Base-by-base conservation (phyloP, 2,329 filamentous ascomycete genomes). In the Phaeosphaeria sp. region DNA sequence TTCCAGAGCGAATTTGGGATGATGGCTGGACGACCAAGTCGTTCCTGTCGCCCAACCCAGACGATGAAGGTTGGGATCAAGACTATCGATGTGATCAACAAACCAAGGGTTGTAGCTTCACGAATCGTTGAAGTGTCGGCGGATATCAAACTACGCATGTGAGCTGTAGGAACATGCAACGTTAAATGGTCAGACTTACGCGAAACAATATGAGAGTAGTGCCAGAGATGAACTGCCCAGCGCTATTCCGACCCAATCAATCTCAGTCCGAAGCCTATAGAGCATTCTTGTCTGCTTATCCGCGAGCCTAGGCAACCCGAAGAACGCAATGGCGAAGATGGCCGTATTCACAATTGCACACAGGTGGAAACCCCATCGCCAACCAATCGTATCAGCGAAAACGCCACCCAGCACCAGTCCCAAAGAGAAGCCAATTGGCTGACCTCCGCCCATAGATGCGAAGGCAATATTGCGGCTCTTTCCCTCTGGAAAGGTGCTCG, bases 1-100 rank as follows among this genome's bases (percentile, higher is more conserved):
- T 75, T 79, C 87, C 87, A 89, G 0, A 89, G 73, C 0, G 81
- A 82, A 67, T 89, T 89, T 0, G 87, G 87, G 21, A 89, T 88
- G 7, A 89, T 69, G 0, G 86, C 85, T 13, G 85, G 82, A 2
- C 77, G 77, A 9, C 78, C 76, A 0, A 71, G 65, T 11, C 73
- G 75, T 48, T 83, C 81, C 49, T 83, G 84, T 3, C 77, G 75
- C 11, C 79, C 77, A 48, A 86, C 80, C 86, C 86, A 89, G 9
- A 76, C 67, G 44, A 83, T 73, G 66, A 89, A 89, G 0, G 73
- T 65, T 0, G 82, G 81, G 2, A 87, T 69, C 2, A 81, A 62
- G 2, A 77, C 61, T 2, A 81, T 58, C 3, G 80, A 78, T 2
- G 84, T 52, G 2, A 74, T 73, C 0, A 89, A 71, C 2, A 86